These are phyloP conservation scores for Fusarium scirpi DNA, from an alignment of 2,329 filamentous ascomycete genomes.

Conservation along the genomic window DNA sequence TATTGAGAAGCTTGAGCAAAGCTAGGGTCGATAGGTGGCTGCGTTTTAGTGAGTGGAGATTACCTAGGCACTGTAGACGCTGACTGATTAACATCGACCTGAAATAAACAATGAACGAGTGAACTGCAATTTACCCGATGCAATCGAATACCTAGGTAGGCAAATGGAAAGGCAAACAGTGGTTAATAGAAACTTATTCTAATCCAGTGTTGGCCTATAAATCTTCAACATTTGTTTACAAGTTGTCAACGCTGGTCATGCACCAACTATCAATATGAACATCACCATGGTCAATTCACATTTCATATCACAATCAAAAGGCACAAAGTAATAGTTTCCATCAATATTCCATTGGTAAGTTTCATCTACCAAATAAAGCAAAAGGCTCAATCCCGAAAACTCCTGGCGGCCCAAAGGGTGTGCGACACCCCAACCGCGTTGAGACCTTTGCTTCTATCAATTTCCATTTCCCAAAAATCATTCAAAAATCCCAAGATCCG, in stretches of 20 bases:
- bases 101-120: not conserved
- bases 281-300: not conserved
- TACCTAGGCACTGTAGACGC: not conserved
- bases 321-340: conserved; percentile 13
- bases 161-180: not conserved
- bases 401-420: conserved; percentile 23
- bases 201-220: too few relatives aligned
- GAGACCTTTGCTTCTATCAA: conserved; percentile 41
- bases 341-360: conserved; percentile 32
- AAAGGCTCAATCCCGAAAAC: conserved; percentile 35
- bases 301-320: not conserved
- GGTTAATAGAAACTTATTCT: not conserved
- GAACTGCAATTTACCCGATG: too few relatives aligned
- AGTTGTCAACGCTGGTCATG: not conserved
- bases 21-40: not conserved
- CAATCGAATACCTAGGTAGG: too few relatives aligned
- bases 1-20: conserved; percentile 2
- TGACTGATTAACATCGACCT: not conserved
- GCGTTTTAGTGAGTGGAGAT: conserved; percentile 18
- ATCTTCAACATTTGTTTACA: not conserved
- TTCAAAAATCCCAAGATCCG: conserved; percentile 5
- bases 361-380: conserved; percentile 27
- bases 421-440: conserved; percentile 24
- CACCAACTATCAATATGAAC: not conserved
- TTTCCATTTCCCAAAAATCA: conserved; percentile 8